phyloP scores from a whole-genome alignment of 129 eudicot genomes.

The Pulicaria dysenterica region DNA sequence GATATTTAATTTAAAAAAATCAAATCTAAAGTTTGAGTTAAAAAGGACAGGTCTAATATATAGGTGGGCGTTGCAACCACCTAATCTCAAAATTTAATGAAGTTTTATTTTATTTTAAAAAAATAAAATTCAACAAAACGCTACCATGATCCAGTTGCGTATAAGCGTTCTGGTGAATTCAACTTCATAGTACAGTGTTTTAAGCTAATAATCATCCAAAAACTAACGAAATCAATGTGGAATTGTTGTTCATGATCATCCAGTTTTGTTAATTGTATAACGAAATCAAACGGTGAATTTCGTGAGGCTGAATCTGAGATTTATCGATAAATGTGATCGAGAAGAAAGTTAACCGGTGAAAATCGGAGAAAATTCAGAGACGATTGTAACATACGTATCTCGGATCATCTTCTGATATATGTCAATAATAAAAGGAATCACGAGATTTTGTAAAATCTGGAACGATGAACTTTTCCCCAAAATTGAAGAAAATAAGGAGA shows the following conservation, averaged over 20 bases:
- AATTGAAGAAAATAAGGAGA: neutral
- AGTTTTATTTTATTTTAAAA: conserved; percentile 1
- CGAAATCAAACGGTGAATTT: neutral
- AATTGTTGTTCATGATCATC: conserved; percentile 11
- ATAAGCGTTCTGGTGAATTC: too few relatives aligned
- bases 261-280: too few relatives aligned
- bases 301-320: too few relatives aligned
- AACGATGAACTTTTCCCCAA: neutral
- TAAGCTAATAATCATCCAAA: neutral
- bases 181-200: neutral
- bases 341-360: neutral
- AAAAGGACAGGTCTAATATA: conserved; percentile 15
- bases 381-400: neutral
- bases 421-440: neutral
- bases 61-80: conserved; percentile 41
- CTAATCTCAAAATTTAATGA: conserved; percentile 30
- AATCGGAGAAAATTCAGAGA: neutral
- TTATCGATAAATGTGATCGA: neutral
- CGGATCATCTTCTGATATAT: neutral
- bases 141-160: neutral
- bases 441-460: neutral
- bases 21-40: neutral
- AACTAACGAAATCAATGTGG: neutral
- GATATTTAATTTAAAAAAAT: neutral
- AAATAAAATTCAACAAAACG: neutral